Conservation (phyloP, 306 rosid genomes). For the Erythrophleum fordii region DNA sequence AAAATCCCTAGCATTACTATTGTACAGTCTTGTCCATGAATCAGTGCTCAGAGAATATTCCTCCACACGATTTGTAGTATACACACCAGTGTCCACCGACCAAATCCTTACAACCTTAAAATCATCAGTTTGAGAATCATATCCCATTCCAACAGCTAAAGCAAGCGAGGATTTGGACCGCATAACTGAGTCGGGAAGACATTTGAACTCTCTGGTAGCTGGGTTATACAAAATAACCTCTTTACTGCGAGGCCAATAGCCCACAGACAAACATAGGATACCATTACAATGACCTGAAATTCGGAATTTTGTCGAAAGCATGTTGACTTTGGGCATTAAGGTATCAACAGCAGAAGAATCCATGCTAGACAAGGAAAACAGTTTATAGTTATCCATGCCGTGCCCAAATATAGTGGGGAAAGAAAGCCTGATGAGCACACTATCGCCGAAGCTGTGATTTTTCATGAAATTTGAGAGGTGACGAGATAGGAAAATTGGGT, state of each 20-base stretch:
- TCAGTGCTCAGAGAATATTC: constrained; percentile 31
- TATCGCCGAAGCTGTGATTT: neutral
- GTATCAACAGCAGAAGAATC: constrained; percentile 11
- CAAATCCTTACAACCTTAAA: constrained; percentile 37
- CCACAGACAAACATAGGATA: constrained; percentile 34
- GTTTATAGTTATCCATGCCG: constrained; percentile 24
- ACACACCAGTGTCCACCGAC: constrained; percentile 6
- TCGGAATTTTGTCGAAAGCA: constrained; percentile 23
- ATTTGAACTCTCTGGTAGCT: constrained; percentile 29
- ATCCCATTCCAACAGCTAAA: constrained; percentile 44
- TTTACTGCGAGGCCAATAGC: constrained; percentile 7
- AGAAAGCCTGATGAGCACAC: constrained; percentile 25
- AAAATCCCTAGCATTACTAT: constrained; percentile 32
- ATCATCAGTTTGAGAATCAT: constrained; percentile 32
- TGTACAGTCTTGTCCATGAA: constrained; percentile 24
- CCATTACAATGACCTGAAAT: constrained; percentile 41
- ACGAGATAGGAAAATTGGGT: constrained; percentile 14
- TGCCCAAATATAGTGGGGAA: constrained; percentile 17
- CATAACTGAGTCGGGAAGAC: constrained; percentile 24
- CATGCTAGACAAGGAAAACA: constrained; percentile 13
- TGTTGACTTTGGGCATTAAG: constrained; percentile 7
- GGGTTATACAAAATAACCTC: constrained; percentile 36
- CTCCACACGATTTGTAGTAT: constrained; percentile 16
- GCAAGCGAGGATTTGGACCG: neutral
- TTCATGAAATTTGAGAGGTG: constrained; percentile 28